Percentiles rank a stretch among this genome's conserved stretches.
These are phyloP conservation scores for Podaxis pistillaris DNA, from an alignment of 768 basidiomycete genomes.

Conservation along the genomic window DNA sequence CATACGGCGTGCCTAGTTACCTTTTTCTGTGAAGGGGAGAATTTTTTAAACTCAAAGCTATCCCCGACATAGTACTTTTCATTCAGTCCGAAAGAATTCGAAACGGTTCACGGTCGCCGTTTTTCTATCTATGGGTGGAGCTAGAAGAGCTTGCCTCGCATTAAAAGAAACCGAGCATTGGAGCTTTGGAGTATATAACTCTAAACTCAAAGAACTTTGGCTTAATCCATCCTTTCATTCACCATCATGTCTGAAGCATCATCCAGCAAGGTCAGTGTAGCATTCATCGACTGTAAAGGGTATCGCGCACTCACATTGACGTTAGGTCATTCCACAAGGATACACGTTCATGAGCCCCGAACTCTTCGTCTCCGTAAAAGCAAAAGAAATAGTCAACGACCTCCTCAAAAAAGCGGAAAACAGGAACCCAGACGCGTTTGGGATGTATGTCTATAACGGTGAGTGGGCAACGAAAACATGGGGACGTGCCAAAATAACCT, in stretches of 20 bases:
- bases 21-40: background rate
- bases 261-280: constrained; percentile 1
- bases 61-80: background rate
- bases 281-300: background rate
- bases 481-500: background rate
- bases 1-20: constrained; percentile 3
- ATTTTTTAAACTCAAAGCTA: background rate
- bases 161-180: background rate
- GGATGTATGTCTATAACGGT: constrained; percentile 37
- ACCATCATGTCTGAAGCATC: constrained; percentile 1
- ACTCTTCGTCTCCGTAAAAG: constrained; percentile 28
- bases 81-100: background rate
- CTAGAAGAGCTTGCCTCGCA: background rate
- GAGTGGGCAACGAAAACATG: constrained; percentile 1
- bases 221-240: background rate
- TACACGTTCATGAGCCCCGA: constrained; percentile 31
- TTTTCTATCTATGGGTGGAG: background rate
- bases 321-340: constrained; percentile 25
- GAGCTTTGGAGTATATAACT: background rate
- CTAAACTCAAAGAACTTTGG: background rate
- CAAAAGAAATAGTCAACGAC: constrained; percentile 25
- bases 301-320: background rate
- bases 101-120: background rate
- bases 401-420: constrained; percentile 29
- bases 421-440: constrained; percentile 31